Percentiles rank a stretch among this genome's conserved stretches.
Evolutionary conservation across 139 green algal species (phyloP).

Genomic region (Closterium sp.): DNA sequence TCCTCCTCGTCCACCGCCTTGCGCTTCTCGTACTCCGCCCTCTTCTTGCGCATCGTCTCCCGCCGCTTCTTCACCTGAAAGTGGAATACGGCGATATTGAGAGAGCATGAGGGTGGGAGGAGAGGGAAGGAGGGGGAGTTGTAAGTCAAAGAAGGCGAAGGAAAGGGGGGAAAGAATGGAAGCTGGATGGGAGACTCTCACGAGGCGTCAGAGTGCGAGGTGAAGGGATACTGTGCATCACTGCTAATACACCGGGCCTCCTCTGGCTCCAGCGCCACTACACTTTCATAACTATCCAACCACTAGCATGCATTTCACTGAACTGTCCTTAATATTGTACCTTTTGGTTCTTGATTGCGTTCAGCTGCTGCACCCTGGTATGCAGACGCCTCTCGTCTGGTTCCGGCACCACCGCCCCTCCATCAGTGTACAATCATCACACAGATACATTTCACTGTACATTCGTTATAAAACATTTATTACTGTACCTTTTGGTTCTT

Average conservation of each 20-base stretch:
- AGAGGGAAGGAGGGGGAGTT: not conserved
- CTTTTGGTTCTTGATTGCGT: conserved; percentile 64
- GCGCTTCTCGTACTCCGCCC: conserved; percentile 56
- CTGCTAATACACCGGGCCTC: not conserved
- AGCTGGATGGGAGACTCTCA: too few species aligned
- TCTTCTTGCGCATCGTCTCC: conserved; percentile 56
- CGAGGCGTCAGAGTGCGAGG: not conserved
- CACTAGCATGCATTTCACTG: not conserved
- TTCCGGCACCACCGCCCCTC: conserved; percentile 75
- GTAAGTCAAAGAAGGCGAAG: not conserved
- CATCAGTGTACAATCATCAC: not conserved
- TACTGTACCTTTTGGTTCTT: conserved; percentile 73
- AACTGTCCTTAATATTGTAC: not conserved
- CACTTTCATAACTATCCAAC: not conserved
- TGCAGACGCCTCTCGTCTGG: conserved; percentile 63
- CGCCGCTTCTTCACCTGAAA: conserved; percentile 65
- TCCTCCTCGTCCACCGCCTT: conserved; percentile 61
- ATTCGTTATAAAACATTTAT: not conserved
- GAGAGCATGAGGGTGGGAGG: not conserved
- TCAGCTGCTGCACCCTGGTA: conserved; percentile 81
- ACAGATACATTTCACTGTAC: not conserved
- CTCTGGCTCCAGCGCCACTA: not conserved
- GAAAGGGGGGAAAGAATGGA: too few species aligned
- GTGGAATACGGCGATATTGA: not conserved
- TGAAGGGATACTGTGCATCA: not conserved